Evolutionary conservation across 805 yeast genomes (phyloP).

Genomic region (Ogataea wickerhamii): DNA sequence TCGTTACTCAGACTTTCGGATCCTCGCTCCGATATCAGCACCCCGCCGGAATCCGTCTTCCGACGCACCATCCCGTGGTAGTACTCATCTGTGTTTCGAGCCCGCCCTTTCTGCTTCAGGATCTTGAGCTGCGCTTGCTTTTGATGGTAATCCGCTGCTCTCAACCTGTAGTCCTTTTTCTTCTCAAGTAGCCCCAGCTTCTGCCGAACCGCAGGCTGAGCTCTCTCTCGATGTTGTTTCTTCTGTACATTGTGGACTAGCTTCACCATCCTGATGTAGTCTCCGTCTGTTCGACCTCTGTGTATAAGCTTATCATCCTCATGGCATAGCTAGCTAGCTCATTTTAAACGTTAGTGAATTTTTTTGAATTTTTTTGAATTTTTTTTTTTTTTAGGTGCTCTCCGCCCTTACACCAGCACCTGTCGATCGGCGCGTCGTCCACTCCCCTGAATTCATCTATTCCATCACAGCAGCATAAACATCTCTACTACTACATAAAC

Average conservation of each 20-base stretch:
- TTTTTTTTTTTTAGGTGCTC: too few species aligned
- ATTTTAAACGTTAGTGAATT: too few species aligned
- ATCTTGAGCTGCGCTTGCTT: slow-evolving; percentile 64
- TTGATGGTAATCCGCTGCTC: slow-evolving; percentile 56
- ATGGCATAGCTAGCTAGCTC: too few species aligned
- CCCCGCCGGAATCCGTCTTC: slow-evolving; percentile 67
- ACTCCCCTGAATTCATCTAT: too few species aligned
- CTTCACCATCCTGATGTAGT: slow-evolving; percentile 54
- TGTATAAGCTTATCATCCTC: too few species aligned
- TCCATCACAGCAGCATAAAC: too few species aligned
- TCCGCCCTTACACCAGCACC: too few species aligned
- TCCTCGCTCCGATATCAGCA: slow-evolving; percentile 62
- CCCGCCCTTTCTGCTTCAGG: slow-evolving; percentile 65
- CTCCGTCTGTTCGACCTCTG: too few species aligned
- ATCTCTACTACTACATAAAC: too few species aligned
- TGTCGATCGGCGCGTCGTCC: too few species aligned
- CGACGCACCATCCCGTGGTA: slow-evolving; percentile 86
- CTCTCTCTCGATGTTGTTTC: slow-evolving; percentile 92
- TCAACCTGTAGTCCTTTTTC: slow-evolving; percentile 72
- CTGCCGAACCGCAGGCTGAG: slow-evolving; percentile 74
- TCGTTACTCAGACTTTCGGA: slow-evolving; percentile 59
- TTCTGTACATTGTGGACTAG: slow-evolving; percentile 89
- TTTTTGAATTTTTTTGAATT: too few species aligned
- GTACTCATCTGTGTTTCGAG: slow-evolving; percentile 90
- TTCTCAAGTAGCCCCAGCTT: slow-evolving; percentile 86